Evolutionary conservation across 2,329 filamentous ascomycete genomes (phyloP), one percentile per base, ranked within the genome.

Genomic region (Phaeosphaeriaceae sp.): DNA sequence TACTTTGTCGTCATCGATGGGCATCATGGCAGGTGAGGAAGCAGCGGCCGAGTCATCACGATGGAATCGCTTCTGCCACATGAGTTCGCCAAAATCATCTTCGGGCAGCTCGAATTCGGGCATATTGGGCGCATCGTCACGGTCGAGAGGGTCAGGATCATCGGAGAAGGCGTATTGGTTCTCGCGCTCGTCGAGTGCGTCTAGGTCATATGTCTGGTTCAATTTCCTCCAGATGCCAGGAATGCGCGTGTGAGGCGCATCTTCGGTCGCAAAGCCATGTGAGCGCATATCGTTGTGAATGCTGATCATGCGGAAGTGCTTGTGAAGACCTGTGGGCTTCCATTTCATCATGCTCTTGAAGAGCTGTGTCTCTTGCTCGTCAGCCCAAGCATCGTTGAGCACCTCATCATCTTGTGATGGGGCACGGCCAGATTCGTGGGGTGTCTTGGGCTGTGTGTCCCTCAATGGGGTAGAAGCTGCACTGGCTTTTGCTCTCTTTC

Each of bases 141-240:
- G 73, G 49, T 75, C 73, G 34, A 70, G 60, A 15, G 52, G 71
- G 21, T 85, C 84, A 28, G 88, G 84, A 26, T 82, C 79, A 26
- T 80, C 78, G 29, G 84, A 79, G 52, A 81, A 80, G 40, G 78
- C 75, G n/a, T 80, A 71, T 2, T 82, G 78, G 52, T 85, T 79
- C 71, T 87, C 93, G 63, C 92, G 86, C 69, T 96, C 90, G 73
- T 97, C 91, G 50, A 97, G 87, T 33, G 87, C 83, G 40, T 89
- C 84, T 23, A 97, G 83, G 73, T 96, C 90, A 76, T 96, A 99
- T 54, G 94, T 84, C 28, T 85, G 85, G 26, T 82, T 78, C 9
- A 99, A 81, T 74, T 97, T 97, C 61, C 83, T 81, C 93, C 94
- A 97, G 57, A 99, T 96, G 33, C 89, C 88, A 0, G 90, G 88